Evolutionary conservation across 805 yeast genomes (phyloP).

Genomic region (Candida argentea): DNA sequence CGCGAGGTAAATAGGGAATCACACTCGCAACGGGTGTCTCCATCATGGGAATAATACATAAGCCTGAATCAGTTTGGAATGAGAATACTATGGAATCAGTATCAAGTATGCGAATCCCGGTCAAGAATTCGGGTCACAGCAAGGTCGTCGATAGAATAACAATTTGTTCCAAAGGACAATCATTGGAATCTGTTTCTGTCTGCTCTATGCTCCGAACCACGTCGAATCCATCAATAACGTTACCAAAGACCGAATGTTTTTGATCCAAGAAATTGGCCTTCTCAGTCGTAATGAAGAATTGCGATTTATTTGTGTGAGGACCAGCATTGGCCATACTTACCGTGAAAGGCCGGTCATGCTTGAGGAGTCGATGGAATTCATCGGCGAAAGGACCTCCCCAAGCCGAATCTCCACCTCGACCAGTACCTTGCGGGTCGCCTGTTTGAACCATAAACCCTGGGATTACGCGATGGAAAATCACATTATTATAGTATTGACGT

Average conservation of each 20-base stretch:
- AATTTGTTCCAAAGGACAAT: constrained; percentile 13
- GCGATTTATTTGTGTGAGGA: constrained; percentile 17
- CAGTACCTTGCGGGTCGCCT: constrained; percentile 16
- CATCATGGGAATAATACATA: too few species aligned
- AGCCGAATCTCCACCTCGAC: constrained; percentile 18
- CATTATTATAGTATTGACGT: constrained; percentile 28
- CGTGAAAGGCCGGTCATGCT: constrained; percentile 20
- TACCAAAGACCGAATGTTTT: constrained; percentile 18
- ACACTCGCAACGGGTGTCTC: too few species aligned
- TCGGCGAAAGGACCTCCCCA: constrained; percentile 18
- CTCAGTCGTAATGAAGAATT: constrained; percentile 17
- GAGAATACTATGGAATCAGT: too few species aligned
- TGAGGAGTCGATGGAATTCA: constrained; percentile 16
- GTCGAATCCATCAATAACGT: constrained; percentile 14
- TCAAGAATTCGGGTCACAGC: too few species aligned
- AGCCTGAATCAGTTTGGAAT: too few species aligned
- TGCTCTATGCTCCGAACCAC: constrained; percentile 9
- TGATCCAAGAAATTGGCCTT: constrained; percentile 11
- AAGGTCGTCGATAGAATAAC: constrained; percentile 13
- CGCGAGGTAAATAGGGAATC: too few species aligned
- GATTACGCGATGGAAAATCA: constrained; percentile 19
- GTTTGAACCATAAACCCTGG: constrained; percentile 17
- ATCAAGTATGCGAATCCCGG: too few species aligned
- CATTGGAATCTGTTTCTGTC: constrained; percentile 10
- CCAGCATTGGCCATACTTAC: constrained; percentile 22